Conservation (phyloP, 164 flowering plant genomes). For the Macadamia integrifolia region DNA sequence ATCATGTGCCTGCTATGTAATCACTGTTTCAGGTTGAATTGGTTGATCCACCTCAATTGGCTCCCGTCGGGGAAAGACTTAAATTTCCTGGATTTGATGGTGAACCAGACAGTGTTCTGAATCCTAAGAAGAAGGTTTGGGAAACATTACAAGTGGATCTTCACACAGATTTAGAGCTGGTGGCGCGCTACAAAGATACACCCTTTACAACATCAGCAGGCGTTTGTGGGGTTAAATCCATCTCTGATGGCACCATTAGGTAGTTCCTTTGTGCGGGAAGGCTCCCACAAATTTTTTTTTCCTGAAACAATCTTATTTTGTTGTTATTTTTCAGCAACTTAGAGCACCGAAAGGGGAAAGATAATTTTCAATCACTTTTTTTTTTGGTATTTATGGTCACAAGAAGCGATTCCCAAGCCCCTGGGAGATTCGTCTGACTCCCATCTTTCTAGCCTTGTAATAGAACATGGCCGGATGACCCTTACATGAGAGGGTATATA, state of each 20-base stretch:
- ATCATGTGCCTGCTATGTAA: too few relatives aligned
- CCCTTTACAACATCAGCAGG: constrained; percentile 86
- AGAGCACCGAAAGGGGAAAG: too few relatives aligned
- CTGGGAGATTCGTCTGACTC: too few relatives aligned
- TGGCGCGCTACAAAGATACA: constrained; percentile 65
- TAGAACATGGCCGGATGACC: too few relatives aligned
- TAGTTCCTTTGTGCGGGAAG: constrained; percentile 14
- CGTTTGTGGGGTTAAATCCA: constrained; percentile 71
- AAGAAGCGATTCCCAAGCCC: too few relatives aligned
- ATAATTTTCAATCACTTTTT: background rate
- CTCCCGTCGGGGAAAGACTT: constrained; percentile 54
- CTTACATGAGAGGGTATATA: too few relatives aligned
- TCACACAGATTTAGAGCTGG: constrained; percentile 40
- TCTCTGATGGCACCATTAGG: constrained; percentile 53
- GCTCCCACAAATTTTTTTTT: too few relatives aligned
- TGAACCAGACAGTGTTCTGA: constrained; percentile 60
- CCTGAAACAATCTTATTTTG: too few relatives aligned
- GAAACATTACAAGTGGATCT: constrained; percentile 74
- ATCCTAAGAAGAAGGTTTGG: constrained; percentile 94
- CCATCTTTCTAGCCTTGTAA: too few relatives aligned
- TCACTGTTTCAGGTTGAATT: constrained; percentile 52
- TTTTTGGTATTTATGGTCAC: background rate
- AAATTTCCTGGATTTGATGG: constrained; percentile 69
- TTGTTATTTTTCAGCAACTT: too few relatives aligned
- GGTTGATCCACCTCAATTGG: constrained; percentile 30